A percentile compares a stretch with the other conserved stretches of the same genome.
Evolutionary conservation across 371 early-diverging fungal genomes (phyloP).

Genomic region (Fennellomyces sp.): DNA sequence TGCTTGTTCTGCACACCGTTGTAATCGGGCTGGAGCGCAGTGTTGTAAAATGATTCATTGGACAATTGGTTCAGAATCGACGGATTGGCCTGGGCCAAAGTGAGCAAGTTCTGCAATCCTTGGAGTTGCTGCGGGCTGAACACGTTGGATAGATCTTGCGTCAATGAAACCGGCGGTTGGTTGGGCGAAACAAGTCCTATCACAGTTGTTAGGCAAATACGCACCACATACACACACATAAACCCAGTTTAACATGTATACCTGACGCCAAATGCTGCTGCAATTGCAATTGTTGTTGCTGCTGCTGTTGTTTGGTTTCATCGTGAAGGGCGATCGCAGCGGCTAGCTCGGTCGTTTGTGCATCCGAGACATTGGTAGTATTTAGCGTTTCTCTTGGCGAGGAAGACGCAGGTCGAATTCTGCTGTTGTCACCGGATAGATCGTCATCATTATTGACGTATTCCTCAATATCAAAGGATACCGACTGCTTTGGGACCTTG

Average conservation of each 20-base stretch:
- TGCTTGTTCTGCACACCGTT: neutral
- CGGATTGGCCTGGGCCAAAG: slow-evolving; percentile 15
- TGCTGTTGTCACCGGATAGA: neutral
- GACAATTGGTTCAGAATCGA: slow-evolving; percentile 9
- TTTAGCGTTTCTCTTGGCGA: too few relatives aligned
- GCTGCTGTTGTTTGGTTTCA: slow-evolving; percentile 35
- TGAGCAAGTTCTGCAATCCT: slow-evolving; percentile 6
- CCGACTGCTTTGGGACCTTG: slow-evolving; percentile 14
- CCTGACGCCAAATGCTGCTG: slow-evolving; percentile 13
- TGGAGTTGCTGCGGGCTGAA: slow-evolving; percentile 10
- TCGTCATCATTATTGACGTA: slow-evolving; percentile 7
- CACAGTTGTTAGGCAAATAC: neutral
- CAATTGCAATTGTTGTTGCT: slow-evolving; percentile 6
- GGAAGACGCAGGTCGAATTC: slow-evolving; percentile 8
- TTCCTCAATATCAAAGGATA: slow-evolving; percentile 27
- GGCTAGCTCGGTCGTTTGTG: slow-evolving; percentile 34
- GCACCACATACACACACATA: neutral
- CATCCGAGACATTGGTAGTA: slow-evolving; percentile 12
- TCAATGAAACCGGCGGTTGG: slow-evolving; percentile 1
- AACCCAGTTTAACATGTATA: neutral
- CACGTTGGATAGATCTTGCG: slow-evolving; percentile 5
- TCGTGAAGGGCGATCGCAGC: slow-evolving; percentile 49
- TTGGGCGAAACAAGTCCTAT: neutral
- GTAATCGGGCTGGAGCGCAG: neutral
- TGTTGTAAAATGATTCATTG: slow-evolving; percentile 2